A percentile compares a stretch with the other conserved stretches of the same genome.
Conservation (phyloP, 768 basidiomycete species). For the Russula sp. region DNA sequence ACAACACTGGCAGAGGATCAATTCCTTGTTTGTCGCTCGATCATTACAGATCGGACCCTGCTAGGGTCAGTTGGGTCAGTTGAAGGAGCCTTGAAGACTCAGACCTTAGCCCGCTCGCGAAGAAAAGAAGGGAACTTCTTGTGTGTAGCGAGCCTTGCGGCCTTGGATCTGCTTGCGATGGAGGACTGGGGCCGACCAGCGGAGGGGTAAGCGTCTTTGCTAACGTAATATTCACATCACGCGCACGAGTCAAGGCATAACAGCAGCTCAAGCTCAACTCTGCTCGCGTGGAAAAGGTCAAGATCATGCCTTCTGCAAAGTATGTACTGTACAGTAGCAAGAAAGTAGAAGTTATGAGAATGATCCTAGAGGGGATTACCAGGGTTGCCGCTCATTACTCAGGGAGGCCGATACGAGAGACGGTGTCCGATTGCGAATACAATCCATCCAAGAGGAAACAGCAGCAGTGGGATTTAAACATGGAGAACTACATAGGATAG, state of each 20-base stretch:
- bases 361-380: no score
- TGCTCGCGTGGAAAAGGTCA: no score
- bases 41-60: conserved; percentile 50
- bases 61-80: conserved; percentile 58
- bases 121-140: conserved; percentile 24
- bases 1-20: conserved; percentile 23
- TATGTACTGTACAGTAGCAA: no score
- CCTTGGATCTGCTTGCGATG: conserved; percentile 41
- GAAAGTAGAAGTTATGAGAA: no score
- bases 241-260: background rate
- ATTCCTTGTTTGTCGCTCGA: conserved; percentile 67
- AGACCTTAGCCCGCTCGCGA: conserved; percentile 82
- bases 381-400: no score
- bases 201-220: background rate
- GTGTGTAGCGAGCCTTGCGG: conserved; percentile 62
- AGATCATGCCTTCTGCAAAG: no score
- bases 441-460: no score
- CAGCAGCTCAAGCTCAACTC: no score
- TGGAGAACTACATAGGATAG: background rate
- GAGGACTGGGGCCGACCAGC: background rate
- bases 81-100: conserved; percentile 60
- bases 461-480: no score
- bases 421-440: no score
- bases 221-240: conserved; percentile 18
- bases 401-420: no score